These are phyloP conservation scores for Aleurites moluccanus DNA, from an alignment of 441 rosid species.

Conservation along the genomic window DNA sequence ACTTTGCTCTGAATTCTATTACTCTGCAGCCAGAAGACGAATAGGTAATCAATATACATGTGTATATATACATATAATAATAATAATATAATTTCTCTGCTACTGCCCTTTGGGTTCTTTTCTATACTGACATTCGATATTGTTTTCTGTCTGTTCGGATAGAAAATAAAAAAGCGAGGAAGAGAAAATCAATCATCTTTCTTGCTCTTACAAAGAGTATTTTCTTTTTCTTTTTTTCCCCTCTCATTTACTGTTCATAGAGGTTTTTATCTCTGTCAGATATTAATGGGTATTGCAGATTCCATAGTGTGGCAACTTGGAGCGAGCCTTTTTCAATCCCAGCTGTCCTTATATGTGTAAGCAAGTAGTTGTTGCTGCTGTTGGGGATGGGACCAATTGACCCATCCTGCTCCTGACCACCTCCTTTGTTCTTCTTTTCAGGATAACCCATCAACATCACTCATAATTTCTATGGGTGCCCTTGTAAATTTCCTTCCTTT, in stretches of 20 bases:
- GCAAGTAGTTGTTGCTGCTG: constrained; percentile 43
- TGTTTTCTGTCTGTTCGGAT: constrained; percentile 23
- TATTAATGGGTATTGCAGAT: constrained; percentile 44
- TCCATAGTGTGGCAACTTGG: constrained; percentile 42
- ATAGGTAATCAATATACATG: constrained; percentile 19
- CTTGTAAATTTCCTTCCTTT: constrained; percentile 29
- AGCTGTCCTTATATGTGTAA: constrained; percentile 37
- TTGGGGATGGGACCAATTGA: constrained; percentile 54
- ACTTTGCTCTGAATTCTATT: not conserved
- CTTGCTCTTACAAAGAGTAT: constrained; percentile 17
- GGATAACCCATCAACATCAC: constrained; percentile 57
- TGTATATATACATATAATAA: not conserved
- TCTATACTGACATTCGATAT: constrained; percentile 9
- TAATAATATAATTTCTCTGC: not conserved
- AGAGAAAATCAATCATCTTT: not conserved
- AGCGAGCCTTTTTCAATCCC: constrained; percentile 40
- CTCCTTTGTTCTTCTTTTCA: constrained; percentile 33
- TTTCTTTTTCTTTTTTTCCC: too few relatives aligned
- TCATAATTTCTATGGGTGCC: constrained; percentile 49
- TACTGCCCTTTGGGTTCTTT: constrained; percentile 18
- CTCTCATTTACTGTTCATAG: not conserved
- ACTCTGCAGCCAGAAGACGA: not conserved
- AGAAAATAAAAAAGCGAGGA: constrained; percentile 4
- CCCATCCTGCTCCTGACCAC: constrained; percentile 31
- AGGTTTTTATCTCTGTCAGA: constrained; percentile 37